Conservation (phyloP, 2,329 filamentous ascomycete genomes). For the Tolypocladium paradoxum region DNA sequence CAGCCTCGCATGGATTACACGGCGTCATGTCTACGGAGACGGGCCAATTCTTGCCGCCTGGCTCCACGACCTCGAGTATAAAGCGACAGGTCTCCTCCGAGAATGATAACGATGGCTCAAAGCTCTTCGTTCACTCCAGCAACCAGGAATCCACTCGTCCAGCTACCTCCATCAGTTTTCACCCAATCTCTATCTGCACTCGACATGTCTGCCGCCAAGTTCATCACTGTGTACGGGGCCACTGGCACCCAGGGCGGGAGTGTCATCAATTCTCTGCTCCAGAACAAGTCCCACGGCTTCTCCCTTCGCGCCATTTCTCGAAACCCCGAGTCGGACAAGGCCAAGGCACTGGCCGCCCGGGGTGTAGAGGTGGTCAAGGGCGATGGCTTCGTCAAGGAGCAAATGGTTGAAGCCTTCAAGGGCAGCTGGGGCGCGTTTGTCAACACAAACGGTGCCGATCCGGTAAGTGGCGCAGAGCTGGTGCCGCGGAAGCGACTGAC, state of each 20-base stretch:
- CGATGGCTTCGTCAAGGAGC: constrained; percentile 13
- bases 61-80: no score
- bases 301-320: constrained; percentile 18
- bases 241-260: constrained; percentile 20
- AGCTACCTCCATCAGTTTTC: no score
- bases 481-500: neutral
- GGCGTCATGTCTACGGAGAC: no score
- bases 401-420: constrained; percentile 16
- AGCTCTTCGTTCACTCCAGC: no score
- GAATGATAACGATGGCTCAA: no score
- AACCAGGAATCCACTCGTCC: no score
- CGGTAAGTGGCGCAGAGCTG: constrained; percentile 8
- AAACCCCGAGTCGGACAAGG: constrained; percentile 15
- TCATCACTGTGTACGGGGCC: constrained; percentile 21
- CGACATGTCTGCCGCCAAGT: constrained; percentile 14
- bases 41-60: no score
- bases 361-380: constrained; percentile 21
- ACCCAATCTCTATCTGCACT: no score
- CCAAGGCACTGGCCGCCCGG: constrained; percentile 12
- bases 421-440: constrained; percentile 22
- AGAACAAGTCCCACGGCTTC: constrained; percentile 16
- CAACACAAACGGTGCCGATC: constrained; percentile 21
- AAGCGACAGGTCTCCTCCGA: no score
- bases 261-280: constrained; percentile 18
- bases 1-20: no score